Percentiles rank a stretch among this genome's conserved stretches.
Conservation (phyloP, 805 yeast genomes). For the Grigorovia transvaalensis region DNA sequence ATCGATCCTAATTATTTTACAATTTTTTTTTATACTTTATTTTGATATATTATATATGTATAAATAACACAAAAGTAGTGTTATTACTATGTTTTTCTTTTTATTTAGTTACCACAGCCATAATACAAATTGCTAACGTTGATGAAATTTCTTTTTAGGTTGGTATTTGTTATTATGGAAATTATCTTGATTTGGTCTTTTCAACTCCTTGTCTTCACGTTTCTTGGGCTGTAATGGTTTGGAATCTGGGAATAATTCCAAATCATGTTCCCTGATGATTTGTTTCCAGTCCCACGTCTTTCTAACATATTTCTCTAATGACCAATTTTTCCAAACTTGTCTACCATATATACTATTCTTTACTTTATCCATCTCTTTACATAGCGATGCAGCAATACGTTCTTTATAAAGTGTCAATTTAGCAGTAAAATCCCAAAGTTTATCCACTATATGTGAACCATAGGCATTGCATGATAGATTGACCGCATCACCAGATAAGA, state of each 20-base stretch:
- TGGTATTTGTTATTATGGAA: not conserved
- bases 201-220: not conserved
- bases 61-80: not conserved
- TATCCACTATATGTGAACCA: conserved; percentile 86
- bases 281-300: conserved; percentile 65
- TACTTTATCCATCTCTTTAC: conserved; percentile 49
- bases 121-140: not conserved
- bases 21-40: not conserved
- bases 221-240: conserved; percentile 24
- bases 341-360: conserved; percentile 83
- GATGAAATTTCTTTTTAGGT: not conserved
- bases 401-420: conserved; percentile 78
- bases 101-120: not conserved
- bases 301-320: conserved; percentile 56
- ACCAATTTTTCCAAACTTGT: conserved; percentile 93
- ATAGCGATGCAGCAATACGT: conserved; percentile 62
- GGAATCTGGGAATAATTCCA: conserved; percentile 31
- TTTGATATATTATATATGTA: not conserved
- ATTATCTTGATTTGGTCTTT: not conserved
- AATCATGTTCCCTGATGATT: conserved; percentile 44
- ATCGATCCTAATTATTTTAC: not conserved
- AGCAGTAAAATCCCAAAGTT: conserved; percentile 68
- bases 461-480: conserved; percentile 71
- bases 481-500: conserved; percentile 45
- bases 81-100: too few relatives aligned